These are phyloP conservation scores for Russula sp. DNA, from an alignment of 768 basidiomycete genomes.

Conservation along the genomic window DNA sequence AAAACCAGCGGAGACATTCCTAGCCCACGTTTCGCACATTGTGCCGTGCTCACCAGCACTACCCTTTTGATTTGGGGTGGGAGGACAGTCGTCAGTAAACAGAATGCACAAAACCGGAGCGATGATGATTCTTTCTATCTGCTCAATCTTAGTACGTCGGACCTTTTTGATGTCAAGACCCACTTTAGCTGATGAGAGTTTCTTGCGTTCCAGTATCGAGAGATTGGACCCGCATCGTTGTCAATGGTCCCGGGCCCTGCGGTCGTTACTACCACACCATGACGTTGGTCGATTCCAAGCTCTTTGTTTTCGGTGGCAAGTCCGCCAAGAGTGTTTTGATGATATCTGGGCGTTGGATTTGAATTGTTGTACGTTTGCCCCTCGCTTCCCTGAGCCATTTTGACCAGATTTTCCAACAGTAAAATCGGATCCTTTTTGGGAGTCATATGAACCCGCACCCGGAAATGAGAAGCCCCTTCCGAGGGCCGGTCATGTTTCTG, in stretches of 20 bases:
- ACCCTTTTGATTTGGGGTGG: constrained; percentile 93
- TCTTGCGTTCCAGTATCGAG: constrained; percentile 59
- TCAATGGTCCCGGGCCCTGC: constrained; percentile 71
- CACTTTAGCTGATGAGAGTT: too few species aligned
- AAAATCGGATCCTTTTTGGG: constrained; percentile 79
- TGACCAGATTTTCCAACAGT: constrained; percentile 46
- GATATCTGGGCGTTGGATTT: constrained; percentile 97
- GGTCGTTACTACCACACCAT: constrained; percentile 96
- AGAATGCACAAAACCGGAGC: constrained; percentile 57
- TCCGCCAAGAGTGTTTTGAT: constrained; percentile 89
- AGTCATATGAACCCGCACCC: constrained; percentile 59
- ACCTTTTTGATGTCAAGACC: too few species aligned
- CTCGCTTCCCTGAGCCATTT: constrained; percentile 28
- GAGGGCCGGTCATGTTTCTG: constrained; percentile 79
- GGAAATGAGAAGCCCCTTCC: constrained; percentile 62
- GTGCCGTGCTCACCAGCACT: constrained; percentile 89
- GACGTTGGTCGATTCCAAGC: constrained; percentile 85
- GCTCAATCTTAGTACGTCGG: constrained; percentile 72
- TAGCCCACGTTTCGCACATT: constrained; percentile 82
- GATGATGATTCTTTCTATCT: constrained; percentile 93
- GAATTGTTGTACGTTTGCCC: constrained; percentile 68
- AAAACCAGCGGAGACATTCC: constrained; percentile 89
- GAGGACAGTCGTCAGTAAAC: constrained; percentile 80
- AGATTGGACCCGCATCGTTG: constrained; percentile 90
- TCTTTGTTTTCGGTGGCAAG: constrained; percentile 96